Conservation (phyloP, 306 rosid genomes). For the Rosa chinensis region DNA sequence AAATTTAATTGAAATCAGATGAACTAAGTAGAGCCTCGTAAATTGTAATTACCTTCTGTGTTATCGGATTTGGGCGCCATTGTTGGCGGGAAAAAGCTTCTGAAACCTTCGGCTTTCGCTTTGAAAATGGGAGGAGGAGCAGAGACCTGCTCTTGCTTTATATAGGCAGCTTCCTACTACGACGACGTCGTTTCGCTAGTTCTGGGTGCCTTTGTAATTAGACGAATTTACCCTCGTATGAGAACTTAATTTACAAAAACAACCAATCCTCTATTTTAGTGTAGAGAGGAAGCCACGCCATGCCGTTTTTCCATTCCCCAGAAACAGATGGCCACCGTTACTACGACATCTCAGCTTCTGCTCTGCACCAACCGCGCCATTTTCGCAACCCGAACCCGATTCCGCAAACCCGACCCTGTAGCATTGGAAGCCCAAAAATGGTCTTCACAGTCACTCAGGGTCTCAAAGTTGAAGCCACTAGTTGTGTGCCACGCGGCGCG, state of each 20-base stretch:
- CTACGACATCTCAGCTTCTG: constrained; percentile 37
- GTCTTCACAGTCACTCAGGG: constrained; percentile 17
- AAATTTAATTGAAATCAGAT: not conserved
- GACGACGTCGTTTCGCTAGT: not conserved
- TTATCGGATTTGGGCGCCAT: constrained; percentile 89
- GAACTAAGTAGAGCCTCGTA: not conserved
- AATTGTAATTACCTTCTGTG: constrained; percentile 54
- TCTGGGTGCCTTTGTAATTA: no score
- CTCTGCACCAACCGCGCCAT: constrained; percentile 25
- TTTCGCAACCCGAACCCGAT: constrained; percentile 27
- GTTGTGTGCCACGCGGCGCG: constrained; percentile 41
- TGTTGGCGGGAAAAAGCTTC: constrained; percentile 61
- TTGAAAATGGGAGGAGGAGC: constrained; percentile 7
- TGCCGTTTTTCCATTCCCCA: not conserved
- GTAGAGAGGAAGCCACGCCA: constrained; percentile 35
- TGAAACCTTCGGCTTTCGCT: not conserved
- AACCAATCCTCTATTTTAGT: constrained; percentile 1
- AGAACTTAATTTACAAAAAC: constrained; percentile 10
- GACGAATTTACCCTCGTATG: not conserved
- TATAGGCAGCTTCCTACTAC: not conserved
- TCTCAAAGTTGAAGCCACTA: constrained; percentile 12
- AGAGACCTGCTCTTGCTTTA: not conserved
- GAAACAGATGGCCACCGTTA: constrained; percentile 22
- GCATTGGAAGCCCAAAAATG: constrained; percentile 1
- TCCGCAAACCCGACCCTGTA: constrained; percentile 13